phyloP scores from a whole-genome alignment of 345 rosid genomes.

The Schrenkiella parvula region DNA sequence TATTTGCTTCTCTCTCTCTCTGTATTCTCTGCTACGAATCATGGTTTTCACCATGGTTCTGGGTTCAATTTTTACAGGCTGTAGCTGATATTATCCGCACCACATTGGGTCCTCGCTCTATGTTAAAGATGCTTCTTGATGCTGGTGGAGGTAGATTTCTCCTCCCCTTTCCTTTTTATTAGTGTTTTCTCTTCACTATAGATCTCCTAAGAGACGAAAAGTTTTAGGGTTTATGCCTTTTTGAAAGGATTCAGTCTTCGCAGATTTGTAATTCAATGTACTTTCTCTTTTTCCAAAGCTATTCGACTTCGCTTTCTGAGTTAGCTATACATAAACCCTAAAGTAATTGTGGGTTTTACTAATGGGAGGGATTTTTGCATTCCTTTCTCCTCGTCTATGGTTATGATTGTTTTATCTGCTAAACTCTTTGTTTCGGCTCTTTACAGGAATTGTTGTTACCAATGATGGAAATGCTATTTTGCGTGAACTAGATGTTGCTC shows the following conservation, averaged over 20 bases:
- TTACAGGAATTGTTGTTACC: conserved; percentile 82
- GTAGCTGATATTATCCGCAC: conserved; percentile 94
- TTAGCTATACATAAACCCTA: conserved; percentile 1
- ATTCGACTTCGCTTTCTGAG: neutral
- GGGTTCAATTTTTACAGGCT: conserved; percentile 44
- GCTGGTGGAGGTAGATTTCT: conserved; percentile 64
- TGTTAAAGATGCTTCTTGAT: conserved; percentile 97
- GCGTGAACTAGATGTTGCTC: conserved; percentile 87
- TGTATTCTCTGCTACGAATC: conserved; percentile 2
- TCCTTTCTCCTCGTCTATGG: neutral
- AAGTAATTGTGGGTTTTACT: conserved; percentile 2
- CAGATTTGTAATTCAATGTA: neutral
- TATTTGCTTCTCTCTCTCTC: neutral
- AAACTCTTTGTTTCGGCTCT: neutral
- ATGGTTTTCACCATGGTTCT: neutral
- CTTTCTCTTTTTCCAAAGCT: neutral
- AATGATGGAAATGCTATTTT: conserved; percentile 96
- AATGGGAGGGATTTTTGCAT: neutral
- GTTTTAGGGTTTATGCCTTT: conserved; percentile 14
- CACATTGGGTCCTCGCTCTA: conserved; percentile 93
- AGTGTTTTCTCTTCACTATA: neutral
- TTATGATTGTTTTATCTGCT: neutral
- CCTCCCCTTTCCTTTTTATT: neutral
- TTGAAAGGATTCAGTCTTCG: neutral
- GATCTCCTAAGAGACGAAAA: neutral